A percentile compares a stretch with the other conserved stretches of the same genome.
These are phyloP conservation scores for Petrea volubilis DNA, from an alignment of 257 asterid species.

Conservation along the genomic window DNA sequence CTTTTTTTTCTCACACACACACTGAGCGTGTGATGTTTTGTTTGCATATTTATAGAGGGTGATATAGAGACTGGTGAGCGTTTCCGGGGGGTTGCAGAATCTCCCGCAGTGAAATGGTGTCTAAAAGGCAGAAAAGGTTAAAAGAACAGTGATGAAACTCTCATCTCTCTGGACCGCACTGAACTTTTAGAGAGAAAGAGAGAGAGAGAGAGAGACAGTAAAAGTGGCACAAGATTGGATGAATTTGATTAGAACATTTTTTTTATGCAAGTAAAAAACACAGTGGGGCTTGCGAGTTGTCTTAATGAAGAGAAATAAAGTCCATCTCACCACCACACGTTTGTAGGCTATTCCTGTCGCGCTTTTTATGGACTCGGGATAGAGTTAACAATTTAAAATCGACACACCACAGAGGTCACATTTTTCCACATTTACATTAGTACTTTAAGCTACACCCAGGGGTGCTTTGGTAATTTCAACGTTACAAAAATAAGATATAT, in stretches of 20 bases:
- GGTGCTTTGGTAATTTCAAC: neutral
- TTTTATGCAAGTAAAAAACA: neutral
- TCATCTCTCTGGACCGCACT: conserved; percentile 19
- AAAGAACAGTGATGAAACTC: neutral
- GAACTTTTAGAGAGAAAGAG: neutral
- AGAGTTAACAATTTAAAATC: no score
- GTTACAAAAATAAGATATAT: no score
- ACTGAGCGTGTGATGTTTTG: neutral
- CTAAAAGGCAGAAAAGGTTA: neutral
- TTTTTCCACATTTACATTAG: neutral
- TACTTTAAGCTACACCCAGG: neutral
- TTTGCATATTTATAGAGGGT: conserved; percentile 3
- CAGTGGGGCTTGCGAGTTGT: conserved; percentile 5
- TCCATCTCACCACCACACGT: neutral
- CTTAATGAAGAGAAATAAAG: neutral
- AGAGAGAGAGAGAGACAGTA: neutral
- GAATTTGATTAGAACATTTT: neutral
- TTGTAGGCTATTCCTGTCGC: neutral
- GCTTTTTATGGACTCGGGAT: neutral
- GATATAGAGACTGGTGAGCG: neutral
- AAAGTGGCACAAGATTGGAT: neutral
- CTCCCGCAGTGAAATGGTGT: conserved; percentile 1
- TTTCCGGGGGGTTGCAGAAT: neutral
- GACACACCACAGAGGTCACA: neutral
- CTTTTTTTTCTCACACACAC: no score